Evolutionary conservation across 148 eudicot species (phyloP).

Genomic region (Cornus controversa): DNA sequence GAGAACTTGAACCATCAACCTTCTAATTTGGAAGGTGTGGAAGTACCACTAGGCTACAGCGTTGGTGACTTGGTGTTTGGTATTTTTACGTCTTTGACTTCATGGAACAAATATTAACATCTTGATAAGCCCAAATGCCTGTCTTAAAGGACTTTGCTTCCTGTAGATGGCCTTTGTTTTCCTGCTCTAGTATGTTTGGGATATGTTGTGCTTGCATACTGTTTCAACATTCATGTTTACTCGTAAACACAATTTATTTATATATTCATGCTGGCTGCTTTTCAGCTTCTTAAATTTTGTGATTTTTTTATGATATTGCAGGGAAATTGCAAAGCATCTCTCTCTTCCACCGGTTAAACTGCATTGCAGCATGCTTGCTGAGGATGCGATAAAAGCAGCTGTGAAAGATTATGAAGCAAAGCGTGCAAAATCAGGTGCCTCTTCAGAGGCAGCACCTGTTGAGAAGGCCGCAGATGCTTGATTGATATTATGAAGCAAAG

Average conservation of each 20-base stretch:
- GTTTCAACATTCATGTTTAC: not conserved
- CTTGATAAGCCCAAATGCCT: not conserved
- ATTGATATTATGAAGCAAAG: slow-evolving; percentile 72
- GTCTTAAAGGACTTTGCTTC: too few relatives aligned
- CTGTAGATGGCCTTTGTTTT: too few relatives aligned
- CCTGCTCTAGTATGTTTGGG: not conserved
- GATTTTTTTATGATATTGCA: slow-evolving; percentile 24
- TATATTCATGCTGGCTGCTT: not conserved
- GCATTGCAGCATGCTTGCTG: slow-evolving; percentile 99
- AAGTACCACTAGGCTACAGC: too few relatives aligned
- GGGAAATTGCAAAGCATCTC: slow-evolving; percentile 95
- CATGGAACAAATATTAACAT: too few relatives aligned
- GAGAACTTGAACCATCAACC: too few relatives aligned
- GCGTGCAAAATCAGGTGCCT: slow-evolving; percentile 37
- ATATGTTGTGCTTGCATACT: not conserved
- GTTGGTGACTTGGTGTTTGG: too few relatives aligned
- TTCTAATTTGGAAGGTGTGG: too few relatives aligned
- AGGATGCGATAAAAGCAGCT: slow-evolving; percentile 98
- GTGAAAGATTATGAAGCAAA: slow-evolving; percentile 77
- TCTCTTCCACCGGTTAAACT: slow-evolving; percentile 94
- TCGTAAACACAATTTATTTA: not conserved
- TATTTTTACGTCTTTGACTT: too few relatives aligned
- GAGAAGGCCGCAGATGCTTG: slow-evolving; percentile 60
- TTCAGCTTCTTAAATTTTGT: not conserved
- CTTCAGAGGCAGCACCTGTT: slow-evolving; percentile 25